These are phyloP conservation scores for Agapanthus africanus DNA, from an alignment of 106 monocot species.

Conservation along the genomic window DNA sequence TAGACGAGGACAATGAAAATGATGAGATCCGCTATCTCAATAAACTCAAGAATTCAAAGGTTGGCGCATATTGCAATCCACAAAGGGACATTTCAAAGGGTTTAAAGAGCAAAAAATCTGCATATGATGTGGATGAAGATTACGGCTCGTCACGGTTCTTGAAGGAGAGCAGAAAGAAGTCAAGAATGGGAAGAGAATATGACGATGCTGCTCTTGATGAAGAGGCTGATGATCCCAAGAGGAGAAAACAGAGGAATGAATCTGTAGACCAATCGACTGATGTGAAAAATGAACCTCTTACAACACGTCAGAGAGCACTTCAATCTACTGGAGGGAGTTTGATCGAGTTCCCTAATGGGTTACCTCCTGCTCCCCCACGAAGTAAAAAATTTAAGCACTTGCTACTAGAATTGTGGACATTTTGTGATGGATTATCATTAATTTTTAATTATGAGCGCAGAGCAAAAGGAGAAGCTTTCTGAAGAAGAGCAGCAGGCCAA, in stretches of 20 bases:
- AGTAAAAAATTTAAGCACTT: constrained; percentile 52
- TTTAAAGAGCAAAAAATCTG: constrained; percentile 25
- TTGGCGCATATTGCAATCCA: constrained; percentile 7
- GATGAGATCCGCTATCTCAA: constrained; percentile 48
- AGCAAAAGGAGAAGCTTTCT: constrained; percentile 88
- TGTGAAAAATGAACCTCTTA: constrained; percentile 48
- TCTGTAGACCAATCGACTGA: constrained; percentile 21
- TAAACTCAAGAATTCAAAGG: constrained; percentile 38
- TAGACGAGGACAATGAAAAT: constrained; percentile 52
- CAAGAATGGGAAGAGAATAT: constrained; percentile 23
- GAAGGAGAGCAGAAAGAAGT: constrained; percentile 36
- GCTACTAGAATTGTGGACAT: too few species aligned
- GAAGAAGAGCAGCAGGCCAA: constrained; percentile 91
- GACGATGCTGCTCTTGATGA: constrained; percentile 46
- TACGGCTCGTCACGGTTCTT: constrained; percentile 22
- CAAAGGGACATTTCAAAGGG: constrained; percentile 30
- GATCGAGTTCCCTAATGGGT: constrained; percentile 76
- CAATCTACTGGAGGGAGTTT: constrained; percentile 32
- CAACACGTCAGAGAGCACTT: constrained; percentile 64
- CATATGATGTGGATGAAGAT: constrained; percentile 47
- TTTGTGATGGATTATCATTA: too few species aligned
- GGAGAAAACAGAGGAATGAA: constrained; percentile 31
- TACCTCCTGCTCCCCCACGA: constrained; percentile 73
- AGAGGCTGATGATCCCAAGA: constrained; percentile 49
- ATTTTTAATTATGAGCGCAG: too few species aligned